Percentiles rank a stretch among this genome's conserved stretches.
phyloP scores from a whole-genome alignment of 306 rosid genomes.

The Begonia loranthoides region DNA sequence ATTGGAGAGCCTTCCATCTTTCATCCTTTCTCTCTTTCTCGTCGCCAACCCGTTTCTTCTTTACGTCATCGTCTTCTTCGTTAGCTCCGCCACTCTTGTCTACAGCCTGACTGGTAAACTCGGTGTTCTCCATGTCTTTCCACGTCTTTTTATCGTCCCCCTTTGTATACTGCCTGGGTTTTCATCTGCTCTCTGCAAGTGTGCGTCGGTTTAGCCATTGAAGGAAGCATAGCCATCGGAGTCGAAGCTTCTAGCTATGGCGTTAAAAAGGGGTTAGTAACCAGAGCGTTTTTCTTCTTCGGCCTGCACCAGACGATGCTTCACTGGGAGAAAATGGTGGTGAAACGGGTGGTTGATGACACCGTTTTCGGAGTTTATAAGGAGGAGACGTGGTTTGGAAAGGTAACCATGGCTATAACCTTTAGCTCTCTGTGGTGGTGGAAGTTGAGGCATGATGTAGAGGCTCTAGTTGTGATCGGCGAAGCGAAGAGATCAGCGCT shows the following conservation, averaged over 20 bases:
- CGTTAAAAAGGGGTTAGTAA: conserved; percentile 23
- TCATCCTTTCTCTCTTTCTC: conserved; percentile 20
- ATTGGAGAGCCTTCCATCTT: conserved; percentile 5
- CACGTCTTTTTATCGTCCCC: conserved; percentile 15
- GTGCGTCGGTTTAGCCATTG: conserved; percentile 54
- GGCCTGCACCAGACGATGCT: conserved; percentile 67
- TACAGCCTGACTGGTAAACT: conserved; percentile 34
- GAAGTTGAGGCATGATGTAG: conserved; percentile 65
- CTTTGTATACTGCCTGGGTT: conserved; percentile 35
- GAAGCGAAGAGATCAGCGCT: conserved; percentile 38
- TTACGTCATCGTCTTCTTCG: conserved; percentile 28
- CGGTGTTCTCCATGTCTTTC: conserved; percentile 10
- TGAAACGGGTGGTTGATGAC: conserved; percentile 79
- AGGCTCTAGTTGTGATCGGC: conserved; percentile 41
- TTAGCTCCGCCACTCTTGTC: conserved; percentile 29
- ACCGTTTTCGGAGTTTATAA: conserved; percentile 30
- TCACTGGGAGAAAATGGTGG: conserved; percentile 63
- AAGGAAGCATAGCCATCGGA: conserved; percentile 27
- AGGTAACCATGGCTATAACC: conserved; percentile 33
- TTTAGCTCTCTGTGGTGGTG: conserved; percentile 68
- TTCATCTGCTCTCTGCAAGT: conserved; percentile 48
- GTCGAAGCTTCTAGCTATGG: conserved; percentile 11
- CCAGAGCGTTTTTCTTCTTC: conserved; percentile 38
- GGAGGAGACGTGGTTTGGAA: conserved; percentile 41
- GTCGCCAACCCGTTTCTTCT: conserved; percentile 27